Conservation (phyloP, 352 stramenopile genomes). For the Globisporangium camurandrum region DNA sequence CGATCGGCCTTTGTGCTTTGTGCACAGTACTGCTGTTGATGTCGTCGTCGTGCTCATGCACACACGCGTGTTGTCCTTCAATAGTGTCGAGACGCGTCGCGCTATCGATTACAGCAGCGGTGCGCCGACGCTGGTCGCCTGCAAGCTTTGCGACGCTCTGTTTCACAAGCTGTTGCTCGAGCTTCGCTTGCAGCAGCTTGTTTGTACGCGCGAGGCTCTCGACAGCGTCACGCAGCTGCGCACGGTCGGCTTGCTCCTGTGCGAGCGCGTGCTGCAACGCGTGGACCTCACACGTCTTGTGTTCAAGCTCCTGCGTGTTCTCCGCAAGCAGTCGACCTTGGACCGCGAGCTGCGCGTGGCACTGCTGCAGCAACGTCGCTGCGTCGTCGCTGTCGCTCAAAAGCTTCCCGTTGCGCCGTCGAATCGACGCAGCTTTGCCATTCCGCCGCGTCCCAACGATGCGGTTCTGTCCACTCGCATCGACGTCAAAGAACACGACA, state of each 20-base stretch:
- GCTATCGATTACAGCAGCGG: background rate
- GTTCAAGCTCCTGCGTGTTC: slow-evolving; percentile 58
- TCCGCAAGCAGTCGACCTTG: slow-evolving; percentile 46
- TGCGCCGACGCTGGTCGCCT: slow-evolving; percentile 13
- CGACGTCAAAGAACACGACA: slow-evolving; percentile 50
- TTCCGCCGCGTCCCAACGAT: slow-evolving; percentile 42
- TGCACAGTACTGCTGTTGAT: too few species aligned
- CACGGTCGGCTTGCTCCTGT: slow-evolving; percentile 21
- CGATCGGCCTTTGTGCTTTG: too few species aligned
- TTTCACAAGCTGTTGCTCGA: slow-evolving; percentile 68
- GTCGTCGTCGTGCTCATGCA: background rate
- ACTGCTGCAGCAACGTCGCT: slow-evolving; percentile 24
- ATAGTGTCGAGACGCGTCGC: background rate
- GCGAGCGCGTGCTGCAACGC: slow-evolving; percentile 29
- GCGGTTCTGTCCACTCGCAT: slow-evolving; percentile 24
- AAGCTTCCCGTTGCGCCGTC: slow-evolving; percentile 25
- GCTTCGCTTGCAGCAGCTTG: slow-evolving; percentile 44
- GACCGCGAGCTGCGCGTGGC: slow-evolving; percentile 40
- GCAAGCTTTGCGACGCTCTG: slow-evolving; percentile 27
- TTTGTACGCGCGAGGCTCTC: slow-evolving; percentile 56
- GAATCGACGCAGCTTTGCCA: slow-evolving; percentile 9
- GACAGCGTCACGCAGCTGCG: slow-evolving; percentile 24
- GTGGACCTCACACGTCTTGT: slow-evolving; percentile 35
- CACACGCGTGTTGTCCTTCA: too few species aligned
- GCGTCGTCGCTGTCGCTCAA: slow-evolving; percentile 25